Conservation (phyloP, 768 basidiomycete genomes). For the Coprinopsis strossmayeri region DNA sequence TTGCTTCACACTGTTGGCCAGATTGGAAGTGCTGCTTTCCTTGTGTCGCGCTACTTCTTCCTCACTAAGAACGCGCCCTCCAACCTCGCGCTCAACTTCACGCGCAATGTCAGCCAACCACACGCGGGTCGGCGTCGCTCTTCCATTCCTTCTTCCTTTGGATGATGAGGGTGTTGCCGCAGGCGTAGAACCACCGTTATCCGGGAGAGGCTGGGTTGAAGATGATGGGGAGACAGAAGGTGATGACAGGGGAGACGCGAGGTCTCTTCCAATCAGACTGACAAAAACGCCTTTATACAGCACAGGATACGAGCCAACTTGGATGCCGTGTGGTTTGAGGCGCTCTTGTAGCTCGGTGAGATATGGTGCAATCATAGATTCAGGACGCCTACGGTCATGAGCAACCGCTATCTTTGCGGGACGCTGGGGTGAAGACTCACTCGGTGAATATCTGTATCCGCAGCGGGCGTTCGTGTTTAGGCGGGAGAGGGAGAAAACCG, state of each 20-base stretch:
- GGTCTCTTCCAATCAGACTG: slow-evolving; percentile 55
- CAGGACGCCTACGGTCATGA: slow-evolving; percentile 44
- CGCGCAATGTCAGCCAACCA: slow-evolving; percentile 49
- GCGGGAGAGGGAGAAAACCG: slow-evolving; percentile 75
- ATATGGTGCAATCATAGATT: slow-evolving; percentile 81
- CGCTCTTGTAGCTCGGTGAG: slow-evolving; percentile 72
- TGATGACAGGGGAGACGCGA: slow-evolving; percentile 13
- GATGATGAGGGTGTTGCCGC: not conserved
- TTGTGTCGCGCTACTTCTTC: slow-evolving; percentile 56
- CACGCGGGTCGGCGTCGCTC: slow-evolving; percentile 19
- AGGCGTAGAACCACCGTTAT: not conserved
- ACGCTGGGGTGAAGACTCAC: slow-evolving; percentile 29
- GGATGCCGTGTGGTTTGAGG: slow-evolving; percentile 67
- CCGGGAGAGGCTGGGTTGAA: not conserved
- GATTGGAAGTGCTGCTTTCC: slow-evolving; percentile 12
- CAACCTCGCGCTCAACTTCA: slow-evolving; percentile 55
- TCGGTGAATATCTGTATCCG: slow-evolving; percentile 81
- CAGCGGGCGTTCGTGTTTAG: slow-evolving; percentile 62
- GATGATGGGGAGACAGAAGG: not conserved
- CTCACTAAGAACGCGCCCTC: slow-evolving; percentile 55
- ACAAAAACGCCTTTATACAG: slow-evolving; percentile 64
- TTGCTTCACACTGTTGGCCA: not conserved
- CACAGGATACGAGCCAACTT: slow-evolving; percentile 75
- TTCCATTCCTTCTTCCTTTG: not conserved
- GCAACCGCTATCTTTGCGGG: not conserved